These are phyloP conservation scores for Ceratobasidium sp. DNA, from an alignment of 1,284 basidiomycete genomes.

Conservation along the genomic window DNA sequence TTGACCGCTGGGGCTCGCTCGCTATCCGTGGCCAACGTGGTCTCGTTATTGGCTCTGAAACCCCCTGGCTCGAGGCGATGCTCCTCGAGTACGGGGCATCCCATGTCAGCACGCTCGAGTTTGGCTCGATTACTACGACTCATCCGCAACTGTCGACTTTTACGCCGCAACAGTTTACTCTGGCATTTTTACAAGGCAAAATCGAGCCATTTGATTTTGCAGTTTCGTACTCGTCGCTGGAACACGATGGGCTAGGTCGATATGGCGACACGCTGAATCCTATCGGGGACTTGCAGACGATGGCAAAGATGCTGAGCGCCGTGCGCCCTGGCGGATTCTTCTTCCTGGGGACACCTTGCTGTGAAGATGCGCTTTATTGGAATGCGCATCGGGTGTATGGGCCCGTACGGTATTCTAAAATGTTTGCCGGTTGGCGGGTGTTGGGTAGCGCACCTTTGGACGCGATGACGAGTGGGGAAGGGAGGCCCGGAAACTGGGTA, in stretches of 20 bases:
- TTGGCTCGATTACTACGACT: constrained; percentile 1
- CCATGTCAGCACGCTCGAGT: constrained; percentile 7
- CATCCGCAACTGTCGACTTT: background rate
- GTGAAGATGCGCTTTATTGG: constrained; percentile 4
- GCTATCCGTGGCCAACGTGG: constrained; percentile 5
- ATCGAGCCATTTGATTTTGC: constrained; percentile 9
- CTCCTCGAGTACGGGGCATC: constrained; percentile 1
- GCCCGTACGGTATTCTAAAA: constrained; percentile 4
- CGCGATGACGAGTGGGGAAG: background rate
- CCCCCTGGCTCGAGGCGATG: constrained; percentile 14
- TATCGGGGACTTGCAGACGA: constrained; percentile 6
- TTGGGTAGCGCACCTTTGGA: constrained; percentile 2
- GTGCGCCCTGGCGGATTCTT: constrained; percentile 3
- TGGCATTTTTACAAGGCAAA: background rate
- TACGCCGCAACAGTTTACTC: constrained; percentile 2
- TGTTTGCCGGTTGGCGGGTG: constrained; percentile 5
- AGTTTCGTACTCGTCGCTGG: constrained; percentile 4
- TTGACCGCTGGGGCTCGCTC: constrained; percentile 11
- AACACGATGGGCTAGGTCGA: constrained; percentile 11
- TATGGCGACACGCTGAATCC: constrained; percentile 12
- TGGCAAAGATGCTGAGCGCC: constrained; percentile 13
- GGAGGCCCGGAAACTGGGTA: constrained; percentile 2
- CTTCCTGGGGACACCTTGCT: constrained; percentile 3
- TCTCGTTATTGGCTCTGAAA: constrained; percentile 5
- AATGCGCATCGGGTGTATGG: constrained; percentile 12